These are phyloP conservation scores for Hortaea werneckii DNA, from an alignment of 2,329 filamentous ascomycete species.

Conservation along the genomic window DNA sequence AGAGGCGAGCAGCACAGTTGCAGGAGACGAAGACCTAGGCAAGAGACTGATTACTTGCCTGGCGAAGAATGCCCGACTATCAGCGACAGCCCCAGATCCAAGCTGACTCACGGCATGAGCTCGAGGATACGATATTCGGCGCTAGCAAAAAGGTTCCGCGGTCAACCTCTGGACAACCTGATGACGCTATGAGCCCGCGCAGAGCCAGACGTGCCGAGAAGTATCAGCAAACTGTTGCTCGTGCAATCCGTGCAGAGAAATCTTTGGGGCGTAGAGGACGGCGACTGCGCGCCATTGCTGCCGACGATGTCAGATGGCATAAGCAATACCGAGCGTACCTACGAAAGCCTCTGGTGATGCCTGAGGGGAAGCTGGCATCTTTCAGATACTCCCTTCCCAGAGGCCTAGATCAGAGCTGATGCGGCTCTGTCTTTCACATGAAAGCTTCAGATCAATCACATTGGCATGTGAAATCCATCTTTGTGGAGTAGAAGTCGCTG, in stretches of 20 bases:
- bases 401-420: no score
- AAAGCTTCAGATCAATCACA: no score
- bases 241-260: neutral
- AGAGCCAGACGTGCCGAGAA: neutral
- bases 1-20: neutral
- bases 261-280: neutral
- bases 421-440: no score
- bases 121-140: conserved; percentile 2
- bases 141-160: neutral
- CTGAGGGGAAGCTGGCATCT: conserved; percentile 3
- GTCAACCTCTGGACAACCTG: no score
- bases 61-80: conserved; percentile 1
- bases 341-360: conserved; percentile 3
- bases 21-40: neutral
- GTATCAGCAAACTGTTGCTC: neutral
- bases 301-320: neutral
- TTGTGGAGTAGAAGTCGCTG: no score
- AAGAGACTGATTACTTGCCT: neutral
- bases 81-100: conserved; percentile 1
- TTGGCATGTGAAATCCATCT: no score
- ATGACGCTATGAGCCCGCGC: no score
- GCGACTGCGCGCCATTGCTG: neutral
- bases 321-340: conserved; percentile 4
- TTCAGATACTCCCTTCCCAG: neutral
- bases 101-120: neutral